Evolutionary conservation across 345 rosid genomes (phyloP), one percentile per base, ranked within the genome.

Genomic region (Eucalyptus fibrosa): DNA sequence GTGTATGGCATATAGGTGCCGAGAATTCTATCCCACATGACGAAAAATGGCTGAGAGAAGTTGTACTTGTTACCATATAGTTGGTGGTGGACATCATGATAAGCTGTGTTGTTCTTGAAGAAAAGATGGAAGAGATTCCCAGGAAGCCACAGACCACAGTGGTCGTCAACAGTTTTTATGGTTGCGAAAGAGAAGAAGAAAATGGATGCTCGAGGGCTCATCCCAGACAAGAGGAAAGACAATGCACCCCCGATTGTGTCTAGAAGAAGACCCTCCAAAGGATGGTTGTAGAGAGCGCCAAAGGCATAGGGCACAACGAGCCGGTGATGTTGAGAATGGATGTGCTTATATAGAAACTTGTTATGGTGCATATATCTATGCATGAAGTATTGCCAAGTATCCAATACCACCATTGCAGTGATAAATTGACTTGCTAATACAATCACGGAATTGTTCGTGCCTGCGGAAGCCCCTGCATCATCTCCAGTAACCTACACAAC

Each of bases 111-210:
- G 95, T 97, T 97, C 90, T 89, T 94, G 88, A 97, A 97, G 55
- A 97, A 91, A 88, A 93, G 40, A 28, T 97, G 99, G 92, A 97
- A 94, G 42, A 92, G 93, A 87, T 96, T 97, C 90, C 98, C 98
- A 16, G 99, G 99, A 88, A 97, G 96, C 94, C 96, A 94, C 60
- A 96, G 88, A 50, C 99, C 98, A 8, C 99, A 96, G 89, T 96
- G 99, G 90, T 96, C 98, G 44, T 97, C 98, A 87, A 95, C 99
- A 3, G 97, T 96, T 91, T 97, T 97, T 91, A 97, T 93, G 49
- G 98, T 97, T 81, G 97, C 97, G n/a, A 97, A 96, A 16, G 98
- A 96, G 96, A 97, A 97, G 93, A 97, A 97, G 91, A 94, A 95
- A 80, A 97, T 95, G 69, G 98, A 97, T 26, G 95, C 90, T 91